Evolutionary conservation across 148 eudicot genomes (phyloP), one percentile per base, ranked within the genome.

Genomic region (Amaranthus palmeri): DNA sequence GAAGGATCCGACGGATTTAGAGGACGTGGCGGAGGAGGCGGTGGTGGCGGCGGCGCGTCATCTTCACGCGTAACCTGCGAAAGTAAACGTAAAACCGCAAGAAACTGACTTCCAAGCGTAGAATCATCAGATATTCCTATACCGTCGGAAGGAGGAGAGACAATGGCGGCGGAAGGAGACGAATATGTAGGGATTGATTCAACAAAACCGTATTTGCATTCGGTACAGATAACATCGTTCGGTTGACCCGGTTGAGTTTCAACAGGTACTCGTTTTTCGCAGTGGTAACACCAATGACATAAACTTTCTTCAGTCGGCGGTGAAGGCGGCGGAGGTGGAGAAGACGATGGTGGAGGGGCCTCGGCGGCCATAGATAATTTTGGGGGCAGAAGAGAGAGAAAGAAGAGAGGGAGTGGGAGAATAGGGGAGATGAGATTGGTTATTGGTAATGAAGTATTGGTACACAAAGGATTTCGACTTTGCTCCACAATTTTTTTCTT

Each of bases 191-290:
- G 43, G 74, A 90, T 73, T 14, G 75, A 61, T 61, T 90, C 98
- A 40, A 93, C 92, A 72, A 93, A 93, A 6, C 98, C 98, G 81
- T 78, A 82, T 54, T 85, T 86, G 77, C 98, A 93, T 17, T 87
- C 95, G 80, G 4, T 45, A 77, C 98, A 93, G 54, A 87, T 62
- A 68, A 88, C 74, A 69, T 87, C 88, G 61, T 87, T 87, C 58
- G 87, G 78, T n/a, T 77, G 86, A 68, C 77, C 84, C 3, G 76
- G 51, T 14, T 73, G 71, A 86, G 90, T 74, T 69, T 85, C 85
- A 72, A 89, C 67, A 5, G 88, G 62, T 67, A 91, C 97, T 44
- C 88, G 92, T 73, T 83, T 89, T 56, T 84, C 79, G 81, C 97
- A 89, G 79, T 86, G 84, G 88, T 89, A 80, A 77, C 97, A 91